Conservation (phyloP, 768 basidiomycete genomes). For the Russula sp. region DNA sequence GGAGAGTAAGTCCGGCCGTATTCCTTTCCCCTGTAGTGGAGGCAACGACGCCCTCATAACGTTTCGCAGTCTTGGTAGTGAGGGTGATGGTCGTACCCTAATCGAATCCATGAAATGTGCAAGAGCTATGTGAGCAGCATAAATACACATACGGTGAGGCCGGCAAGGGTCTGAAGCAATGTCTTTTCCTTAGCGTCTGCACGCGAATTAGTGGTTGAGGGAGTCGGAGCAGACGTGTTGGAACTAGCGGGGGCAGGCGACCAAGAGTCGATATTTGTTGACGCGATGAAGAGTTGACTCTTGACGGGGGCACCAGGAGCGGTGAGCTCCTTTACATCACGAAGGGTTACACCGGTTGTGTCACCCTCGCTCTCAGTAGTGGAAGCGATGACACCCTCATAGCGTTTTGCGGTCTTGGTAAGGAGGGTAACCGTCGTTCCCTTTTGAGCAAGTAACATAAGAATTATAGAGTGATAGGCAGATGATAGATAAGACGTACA, state of each 20-base stretch:
- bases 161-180: conserved; percentile 60
- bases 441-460: conserved; percentile 37
- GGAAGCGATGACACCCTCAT: conserved; percentile 67
- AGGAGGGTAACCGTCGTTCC: conserved; percentile 71
- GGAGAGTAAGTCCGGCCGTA: conserved; percentile 67
- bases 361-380: conserved; percentile 59
- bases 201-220: conserved; percentile 32
- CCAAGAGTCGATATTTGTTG: conserved; percentile 71
- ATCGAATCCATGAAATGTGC: conserved; percentile 18
- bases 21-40: conserved; percentile 65
- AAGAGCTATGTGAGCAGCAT: conserved; percentile 20
- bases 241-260: conserved; percentile 35
- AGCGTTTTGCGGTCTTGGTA: conserved; percentile 68
- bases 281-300: conserved; percentile 65
- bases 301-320: conserved; percentile 63
- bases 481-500: conserved; percentile 41
- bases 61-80: conserved; percentile 62
- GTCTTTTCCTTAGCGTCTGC: conserved; percentile 54
- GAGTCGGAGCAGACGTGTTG: conserved; percentile 44
- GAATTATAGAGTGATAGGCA: not conserved
- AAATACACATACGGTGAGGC: conserved; percentile 59
- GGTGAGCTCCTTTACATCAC: conserved; percentile 71
- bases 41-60: conserved; percentile 69
- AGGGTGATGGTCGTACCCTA: conserved; percentile 83
- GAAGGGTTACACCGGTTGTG: conserved; percentile 70